Conservation (phyloP, 331 rosid species). For the Telfairia occidentalis region DNA sequence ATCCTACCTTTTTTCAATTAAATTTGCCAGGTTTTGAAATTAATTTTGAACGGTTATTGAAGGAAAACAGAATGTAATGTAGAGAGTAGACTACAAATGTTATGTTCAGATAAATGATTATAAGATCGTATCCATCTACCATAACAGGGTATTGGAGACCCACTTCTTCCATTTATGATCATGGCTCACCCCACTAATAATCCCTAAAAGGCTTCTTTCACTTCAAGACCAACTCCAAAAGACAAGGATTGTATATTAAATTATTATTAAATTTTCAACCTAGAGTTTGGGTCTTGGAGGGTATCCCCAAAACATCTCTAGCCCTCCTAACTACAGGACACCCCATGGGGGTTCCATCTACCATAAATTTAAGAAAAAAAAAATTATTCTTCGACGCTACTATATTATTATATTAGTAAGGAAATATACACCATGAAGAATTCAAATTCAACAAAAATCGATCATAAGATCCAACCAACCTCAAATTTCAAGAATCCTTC, state of each 20-base stretch:
- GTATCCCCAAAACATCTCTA: too few relatives aligned
- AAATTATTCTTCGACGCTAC: neutral
- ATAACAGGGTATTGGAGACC: too few relatives aligned
- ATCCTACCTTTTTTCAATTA: too few relatives aligned
- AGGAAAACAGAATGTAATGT: neutral
- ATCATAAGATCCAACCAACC: conserved; percentile 55
- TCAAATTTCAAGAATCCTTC: conserved; percentile 97
- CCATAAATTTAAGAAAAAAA: neutral
- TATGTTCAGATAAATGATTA: neutral
- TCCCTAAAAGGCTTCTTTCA: too few relatives aligned
- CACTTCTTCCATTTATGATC: too few relatives aligned
- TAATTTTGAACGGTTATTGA: neutral
- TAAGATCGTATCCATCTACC: neutral
- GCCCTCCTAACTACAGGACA: neutral
- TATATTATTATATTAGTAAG: neutral
- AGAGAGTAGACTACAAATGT: neutral
- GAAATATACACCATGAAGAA: neutral
- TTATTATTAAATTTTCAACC: too few relatives aligned
- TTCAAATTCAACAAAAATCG: neutral
- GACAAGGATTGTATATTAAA: too few relatives aligned
- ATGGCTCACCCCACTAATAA: too few relatives aligned
- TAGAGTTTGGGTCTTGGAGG: too few relatives aligned
- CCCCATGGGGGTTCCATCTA: neutral
- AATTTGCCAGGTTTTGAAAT: too few relatives aligned
- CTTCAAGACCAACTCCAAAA: too few relatives aligned